Conservation (phyloP, 148 eudicot species). For the Rhododendron kiyosumense region DNA sequence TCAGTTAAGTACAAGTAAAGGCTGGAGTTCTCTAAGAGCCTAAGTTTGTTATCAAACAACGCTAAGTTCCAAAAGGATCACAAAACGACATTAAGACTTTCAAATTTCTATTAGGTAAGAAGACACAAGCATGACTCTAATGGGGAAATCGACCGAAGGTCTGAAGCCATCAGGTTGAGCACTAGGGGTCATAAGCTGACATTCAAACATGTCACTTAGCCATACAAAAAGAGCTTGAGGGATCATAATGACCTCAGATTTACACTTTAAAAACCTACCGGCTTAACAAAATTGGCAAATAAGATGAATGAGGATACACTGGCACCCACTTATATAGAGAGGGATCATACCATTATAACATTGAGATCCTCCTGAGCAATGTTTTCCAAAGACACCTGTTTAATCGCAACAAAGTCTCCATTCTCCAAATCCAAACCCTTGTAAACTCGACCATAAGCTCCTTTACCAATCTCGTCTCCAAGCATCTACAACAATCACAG, state of each 20-base stretch:
- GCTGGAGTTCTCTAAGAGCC: not conserved
- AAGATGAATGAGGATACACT: not conserved
- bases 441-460: constrained; percentile 98
- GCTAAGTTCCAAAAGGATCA: not conserved
- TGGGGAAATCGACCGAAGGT: not conserved
- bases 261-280: not conserved
- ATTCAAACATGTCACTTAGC: not conserved
- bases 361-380: constrained; percentile 98
- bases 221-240: not conserved
- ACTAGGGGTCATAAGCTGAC: not conserved
- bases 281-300: not conserved
- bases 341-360: constrained; percentile 70
- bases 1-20: not conserved
- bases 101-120: not conserved
- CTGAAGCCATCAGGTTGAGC: not conserved
- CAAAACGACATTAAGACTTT: not conserved
- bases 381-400: constrained; percentile 95
- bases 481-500: constrained; percentile 52
- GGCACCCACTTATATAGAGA: not conserved
- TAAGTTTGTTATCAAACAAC: not conserved
- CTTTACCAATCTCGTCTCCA: constrained; percentile 99
- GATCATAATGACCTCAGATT: not conserved
- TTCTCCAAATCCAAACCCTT: constrained; percentile 98
- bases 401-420: constrained; percentile 98
- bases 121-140: not conserved